phyloP scores from a whole-genome alignment of 2,329 filamentous ascomycete species.

The Graphilbum fragrans region DNA sequence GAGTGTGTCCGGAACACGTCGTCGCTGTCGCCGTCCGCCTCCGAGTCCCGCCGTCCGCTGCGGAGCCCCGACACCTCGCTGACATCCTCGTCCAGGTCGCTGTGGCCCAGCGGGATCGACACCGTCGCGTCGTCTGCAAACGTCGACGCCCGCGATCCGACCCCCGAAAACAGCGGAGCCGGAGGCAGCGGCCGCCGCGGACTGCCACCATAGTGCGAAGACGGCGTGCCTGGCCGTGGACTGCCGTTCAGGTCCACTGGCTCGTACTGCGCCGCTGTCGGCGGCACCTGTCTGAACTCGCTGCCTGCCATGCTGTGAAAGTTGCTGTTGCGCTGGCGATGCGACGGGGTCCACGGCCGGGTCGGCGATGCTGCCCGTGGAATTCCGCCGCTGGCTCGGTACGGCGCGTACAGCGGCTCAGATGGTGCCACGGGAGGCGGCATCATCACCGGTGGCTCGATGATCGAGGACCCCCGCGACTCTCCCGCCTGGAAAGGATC shows the following conservation, averaged over 20 bases:
- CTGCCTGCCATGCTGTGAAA: constrained; percentile 24
- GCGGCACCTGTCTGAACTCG: constrained; percentile 43
- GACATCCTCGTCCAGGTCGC: constrained; percentile 28
- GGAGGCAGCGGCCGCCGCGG: constrained; percentile 79
- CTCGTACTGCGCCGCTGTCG: constrained; percentile 65
- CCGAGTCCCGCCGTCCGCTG: constrained; percentile 14
- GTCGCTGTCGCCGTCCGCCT: constrained; percentile 46
- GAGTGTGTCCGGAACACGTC: constrained; percentile 51
- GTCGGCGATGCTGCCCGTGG: constrained; percentile 31
- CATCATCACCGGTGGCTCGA: constrained; percentile 44
- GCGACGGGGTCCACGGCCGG: constrained; percentile 46
- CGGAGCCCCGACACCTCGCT: constrained; percentile 60
- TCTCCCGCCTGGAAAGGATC: constrained; percentile 7
- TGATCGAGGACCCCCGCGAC: constrained; percentile 34
- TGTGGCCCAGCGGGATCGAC: constrained; percentile 48
- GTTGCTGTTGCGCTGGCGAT: constrained; percentile 9
- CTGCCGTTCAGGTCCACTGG: constrained; percentile 80
- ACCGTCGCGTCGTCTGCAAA: constrained; percentile 59
- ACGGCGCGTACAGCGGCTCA: constrained; percentile 51
- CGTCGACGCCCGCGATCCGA: constrained; percentile 32
- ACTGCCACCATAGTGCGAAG: constrained; percentile 78
- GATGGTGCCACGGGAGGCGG: constrained; percentile 46
- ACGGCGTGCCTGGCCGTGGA: constrained; percentile 81
- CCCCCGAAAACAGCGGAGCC: constrained; percentile 67
- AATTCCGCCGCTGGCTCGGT: constrained; percentile 30